Evolutionary conservation across 352 stramenopile species (phyloP).

Genomic region (Pythium coloratum): DNA sequence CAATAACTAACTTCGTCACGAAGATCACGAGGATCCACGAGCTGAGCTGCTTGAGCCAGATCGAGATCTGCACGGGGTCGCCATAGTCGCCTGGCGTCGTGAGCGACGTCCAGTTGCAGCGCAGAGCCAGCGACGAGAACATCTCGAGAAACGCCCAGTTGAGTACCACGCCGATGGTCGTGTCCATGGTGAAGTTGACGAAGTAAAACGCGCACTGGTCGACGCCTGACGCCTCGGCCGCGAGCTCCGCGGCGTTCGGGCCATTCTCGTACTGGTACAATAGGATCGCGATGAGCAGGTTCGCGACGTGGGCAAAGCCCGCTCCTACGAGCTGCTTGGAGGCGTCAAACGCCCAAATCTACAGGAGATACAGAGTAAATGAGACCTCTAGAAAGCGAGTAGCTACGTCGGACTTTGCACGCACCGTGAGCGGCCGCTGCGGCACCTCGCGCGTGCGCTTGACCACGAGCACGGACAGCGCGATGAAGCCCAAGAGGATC

Average conservation of each 20-base stretch:
- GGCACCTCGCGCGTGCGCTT: slow-evolving; percentile 77
- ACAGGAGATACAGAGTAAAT: not conserved
- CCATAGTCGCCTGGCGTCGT: slow-evolving; percentile 79
- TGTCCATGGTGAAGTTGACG: slow-evolving; percentile 89
- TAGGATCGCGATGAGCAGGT: slow-evolving; percentile 86
- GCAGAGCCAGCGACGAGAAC: slow-evolving; percentile 50
- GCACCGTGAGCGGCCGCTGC: slow-evolving; percentile 69
- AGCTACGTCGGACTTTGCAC: slow-evolving; percentile 13
- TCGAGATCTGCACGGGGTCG: slow-evolving; percentile 49
- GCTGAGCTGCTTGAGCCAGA: slow-evolving; percentile 74
- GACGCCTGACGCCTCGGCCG: slow-evolving; percentile 22
- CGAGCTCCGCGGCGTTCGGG: slow-evolving; percentile 34
- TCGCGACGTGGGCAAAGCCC: slow-evolving; percentile 81
- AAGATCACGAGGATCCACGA: slow-evolving; percentile 86
- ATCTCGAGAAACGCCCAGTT: slow-evolving; percentile 79
- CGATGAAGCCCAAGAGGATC: slow-evolving; percentile 76
- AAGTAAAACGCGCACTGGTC: slow-evolving; percentile 87
- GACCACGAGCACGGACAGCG: slow-evolving; percentile 76
- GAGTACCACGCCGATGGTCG: slow-evolving; percentile 79
- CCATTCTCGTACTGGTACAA: slow-evolving; percentile 65
- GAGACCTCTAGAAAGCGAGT: not conserved
- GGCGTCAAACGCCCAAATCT: slow-evolving; percentile 81
- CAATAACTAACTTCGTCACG: slow-evolving; percentile 76
- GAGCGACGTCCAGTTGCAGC: slow-evolving; percentile 59
- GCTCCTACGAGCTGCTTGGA: slow-evolving; percentile 87